Percentiles rank a stretch among this genome's conserved stretches.
These are phyloP conservation scores for Xerophyta viscosa DNA, from an alignment of 106 monocot species.

Conservation along the genomic window DNA sequence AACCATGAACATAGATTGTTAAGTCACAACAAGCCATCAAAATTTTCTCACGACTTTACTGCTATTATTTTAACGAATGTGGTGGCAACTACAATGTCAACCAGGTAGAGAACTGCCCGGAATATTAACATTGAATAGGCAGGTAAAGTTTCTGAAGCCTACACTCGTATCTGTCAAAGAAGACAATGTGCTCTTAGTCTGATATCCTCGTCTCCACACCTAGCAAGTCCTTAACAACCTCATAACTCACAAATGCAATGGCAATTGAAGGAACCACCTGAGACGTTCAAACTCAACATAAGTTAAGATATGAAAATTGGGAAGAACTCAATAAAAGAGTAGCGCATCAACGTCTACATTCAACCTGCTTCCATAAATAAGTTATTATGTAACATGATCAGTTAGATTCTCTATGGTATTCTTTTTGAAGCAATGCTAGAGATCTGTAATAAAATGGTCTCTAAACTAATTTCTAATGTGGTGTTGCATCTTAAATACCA, in stretches of 20 bases:
- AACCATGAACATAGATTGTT: neutral
- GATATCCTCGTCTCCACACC: slow-evolving; percentile 97
- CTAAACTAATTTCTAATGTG: too few relatives aligned
- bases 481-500: too few relatives aligned
- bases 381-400: too few relatives aligned
- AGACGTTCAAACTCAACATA: neutral
- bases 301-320: neutral
- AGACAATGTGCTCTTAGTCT: slow-evolving; percentile 33
- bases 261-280: slow-evolving; percentile 97
- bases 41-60: neutral
- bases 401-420: too few relatives aligned
- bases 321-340: neutral
- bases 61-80: neutral
- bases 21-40: neutral
- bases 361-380: too few relatives aligned
- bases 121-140: neutral
- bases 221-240: slow-evolving; percentile 83
- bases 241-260: slow-evolving; percentile 93
- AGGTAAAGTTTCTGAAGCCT: neutral
- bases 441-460: too few relatives aligned
- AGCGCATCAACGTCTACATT: too few relatives aligned
- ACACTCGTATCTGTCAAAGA: neutral
- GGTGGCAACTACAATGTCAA: neutral
- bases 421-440: too few relatives aligned
- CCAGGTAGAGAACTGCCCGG: neutral